Base-by-base conservation (phyloP, 1,139 yeast genomes). In the Yamadazyma taylorii region DNA sequence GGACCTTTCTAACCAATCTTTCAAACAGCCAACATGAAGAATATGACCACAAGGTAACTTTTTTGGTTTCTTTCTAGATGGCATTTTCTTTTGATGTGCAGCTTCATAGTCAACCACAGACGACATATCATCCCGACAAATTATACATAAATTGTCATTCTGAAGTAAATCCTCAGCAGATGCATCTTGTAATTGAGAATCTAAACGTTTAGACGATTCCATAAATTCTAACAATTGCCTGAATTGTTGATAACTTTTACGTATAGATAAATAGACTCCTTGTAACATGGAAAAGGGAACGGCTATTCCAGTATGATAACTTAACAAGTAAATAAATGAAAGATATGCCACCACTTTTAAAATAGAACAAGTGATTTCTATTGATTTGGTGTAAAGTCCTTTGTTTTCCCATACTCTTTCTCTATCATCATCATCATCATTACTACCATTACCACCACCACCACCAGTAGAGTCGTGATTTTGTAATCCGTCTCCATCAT, bases 1-100 rank as follows among this genome's bases (percentile, higher is more conserved):
- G 0, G 96, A 87, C 47, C 96, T 73, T 53, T 87, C 96, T 48
- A 92, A 69, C 99, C 99, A 92, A 50, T 86, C 85, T 54, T 86
- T 85, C 46, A 92, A 72, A 59, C 98, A 92, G 3, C 95, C 92
- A 65, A 85, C 69, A 58, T 92, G 99, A 42, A 92, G 71, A 39
- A 88, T 83, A 60, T 92, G 99, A 14, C 86, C 85, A 66, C 99
- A 92, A 2, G 69, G 71, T 38, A 92, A 69, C 52, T 75, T 84
- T 58, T 88, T 88, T 2, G 97, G 95, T 32, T 64, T 71, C 39
- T 71, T 66, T 42, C 90, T 73, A 6, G 56, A 35, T 4, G 66
- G 42, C 16, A 67, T 47, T 9, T 55, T 52, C 40, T 55, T 58
- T 11, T 51, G 47, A 30, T 55, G 52, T 2, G 40, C 17, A 3